A percentile compares a stretch with the other conserved stretches of the same genome.
phyloP scores from a whole-genome alignment of 2,329 filamentous ascomycete species.

The Didymella pomorum region DNA sequence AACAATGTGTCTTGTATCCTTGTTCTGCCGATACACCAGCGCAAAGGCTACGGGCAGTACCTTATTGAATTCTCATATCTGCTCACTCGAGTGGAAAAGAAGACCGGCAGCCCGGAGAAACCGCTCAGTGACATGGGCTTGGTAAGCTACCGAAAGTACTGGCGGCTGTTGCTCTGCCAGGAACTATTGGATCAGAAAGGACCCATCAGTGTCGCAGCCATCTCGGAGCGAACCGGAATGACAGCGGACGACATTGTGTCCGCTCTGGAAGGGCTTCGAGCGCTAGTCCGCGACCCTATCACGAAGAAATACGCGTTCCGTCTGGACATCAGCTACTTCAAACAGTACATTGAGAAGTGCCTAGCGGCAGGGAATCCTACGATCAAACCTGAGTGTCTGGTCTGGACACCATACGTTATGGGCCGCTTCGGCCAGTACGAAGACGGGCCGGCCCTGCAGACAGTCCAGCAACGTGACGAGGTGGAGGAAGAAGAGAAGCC shows the following conservation, averaged over 20 bases:
- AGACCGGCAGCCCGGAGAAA: slow-evolving; percentile 96
- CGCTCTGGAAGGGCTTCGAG: slow-evolving; percentile 86
- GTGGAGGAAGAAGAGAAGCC: slow-evolving; percentile 58
- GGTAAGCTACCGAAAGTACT: slow-evolving; percentile 97
- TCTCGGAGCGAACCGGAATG: slow-evolving; percentile 91
- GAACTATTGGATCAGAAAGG: slow-evolving; percentile 72
- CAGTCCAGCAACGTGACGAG: slow-evolving; percentile 86
- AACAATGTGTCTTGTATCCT: slow-evolving; percentile 99
- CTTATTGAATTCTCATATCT: slow-evolving; percentile 99
- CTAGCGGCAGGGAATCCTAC: slow-evolving; percentile 87
- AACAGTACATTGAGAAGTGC: slow-evolving; percentile 87
- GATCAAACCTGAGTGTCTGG: slow-evolving; percentile 79
- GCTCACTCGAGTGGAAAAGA: slow-evolving; percentile 88
- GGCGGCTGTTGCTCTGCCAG: slow-evolving; percentile 87
- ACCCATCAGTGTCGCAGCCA: slow-evolving; percentile 65
- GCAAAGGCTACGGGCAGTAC: slow-evolving; percentile 95
- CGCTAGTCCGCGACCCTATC: slow-evolving; percentile 86
- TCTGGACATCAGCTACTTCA: slow-evolving; percentile 84
- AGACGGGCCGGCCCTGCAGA: slow-evolving; percentile 79
- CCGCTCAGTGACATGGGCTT: slow-evolving; percentile 97
- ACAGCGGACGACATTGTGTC: slow-evolving; percentile 96
- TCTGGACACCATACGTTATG: slow-evolving; percentile 98
- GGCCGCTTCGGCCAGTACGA: slow-evolving; percentile 86
- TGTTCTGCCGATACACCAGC: slow-evolving; percentile 93
- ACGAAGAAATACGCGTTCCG: slow-evolving; percentile 90